Conservation (phyloP, 176 grass and related monocot genomes). For the Avena atlantica region DNA sequence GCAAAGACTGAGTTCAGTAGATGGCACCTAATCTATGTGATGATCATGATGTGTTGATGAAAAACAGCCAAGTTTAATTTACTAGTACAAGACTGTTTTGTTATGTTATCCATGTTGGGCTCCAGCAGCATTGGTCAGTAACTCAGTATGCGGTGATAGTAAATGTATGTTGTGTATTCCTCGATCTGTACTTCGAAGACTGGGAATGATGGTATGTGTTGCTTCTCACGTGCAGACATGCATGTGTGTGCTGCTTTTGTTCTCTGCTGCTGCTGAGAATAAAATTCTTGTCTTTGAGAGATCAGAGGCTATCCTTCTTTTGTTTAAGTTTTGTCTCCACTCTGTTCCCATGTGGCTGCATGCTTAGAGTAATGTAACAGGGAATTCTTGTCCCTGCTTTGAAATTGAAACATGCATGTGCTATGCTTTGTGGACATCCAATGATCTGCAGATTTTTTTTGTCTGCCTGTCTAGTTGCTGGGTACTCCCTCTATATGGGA, state of each 20-base stretch:
- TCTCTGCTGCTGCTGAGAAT: neutral
- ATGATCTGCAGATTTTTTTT: too few species aligned
- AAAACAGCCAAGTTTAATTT: neutral
- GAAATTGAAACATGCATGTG: neutral
- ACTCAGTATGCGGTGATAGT: neutral
- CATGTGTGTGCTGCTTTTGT: slow-evolving; percentile 26
- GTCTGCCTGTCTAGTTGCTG: too few species aligned
- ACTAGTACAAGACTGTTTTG: neutral
- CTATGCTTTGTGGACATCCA: slow-evolving; percentile 13
- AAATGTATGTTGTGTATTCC: neutral
- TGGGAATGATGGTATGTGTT: neutral
- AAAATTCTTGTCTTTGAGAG: neutral
- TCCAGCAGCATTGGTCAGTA: neutral
- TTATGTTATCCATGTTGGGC: neutral
- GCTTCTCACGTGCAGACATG: slow-evolving; percentile 13
- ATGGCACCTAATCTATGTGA: neutral
- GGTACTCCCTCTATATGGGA: too few species aligned
- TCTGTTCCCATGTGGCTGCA: slow-evolving; percentile 35
- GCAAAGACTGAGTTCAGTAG: neutral
- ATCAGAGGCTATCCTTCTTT: neutral
- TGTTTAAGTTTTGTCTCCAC: slow-evolving; percentile 38
- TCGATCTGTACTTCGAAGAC: slow-evolving; percentile 15
- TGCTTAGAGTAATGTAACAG: neutral
- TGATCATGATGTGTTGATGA: slow-evolving; percentile 1
- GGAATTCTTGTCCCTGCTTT: slow-evolving; percentile 2